Evolutionary conservation across 257 asterid species (phyloP).

Genomic region (Nicotiana attenuata): DNA sequence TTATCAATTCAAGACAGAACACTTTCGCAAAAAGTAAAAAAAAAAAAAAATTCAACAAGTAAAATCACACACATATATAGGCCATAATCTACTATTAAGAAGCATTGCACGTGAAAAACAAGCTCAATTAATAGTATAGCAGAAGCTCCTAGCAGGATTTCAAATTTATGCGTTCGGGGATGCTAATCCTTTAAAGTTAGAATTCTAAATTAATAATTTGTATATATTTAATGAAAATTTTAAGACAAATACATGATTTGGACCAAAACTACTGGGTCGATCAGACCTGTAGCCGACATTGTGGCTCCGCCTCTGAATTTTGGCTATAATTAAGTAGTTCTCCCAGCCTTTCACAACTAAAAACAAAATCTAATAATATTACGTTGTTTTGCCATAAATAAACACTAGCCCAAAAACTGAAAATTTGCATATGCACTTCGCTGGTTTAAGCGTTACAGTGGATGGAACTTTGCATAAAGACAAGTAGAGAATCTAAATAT

Average conservation of each 20-base stretch:
- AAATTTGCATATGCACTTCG: neutral
- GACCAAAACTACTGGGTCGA: too few relatives aligned
- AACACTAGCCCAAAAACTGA: neutral
- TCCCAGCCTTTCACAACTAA: neutral
- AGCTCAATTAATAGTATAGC: neutral
- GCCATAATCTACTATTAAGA: neutral
- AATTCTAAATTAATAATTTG: too few relatives aligned
- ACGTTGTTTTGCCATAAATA: neutral
- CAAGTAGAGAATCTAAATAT: neutral
- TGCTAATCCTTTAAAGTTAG: rapidly evolving
- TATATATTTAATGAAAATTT: too few relatives aligned
- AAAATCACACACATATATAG: neutral
- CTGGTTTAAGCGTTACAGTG: neutral
- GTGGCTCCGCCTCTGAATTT: neutral
- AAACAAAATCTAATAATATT: neutral
- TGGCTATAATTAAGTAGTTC: neutral
- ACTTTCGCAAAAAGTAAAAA: neutral
- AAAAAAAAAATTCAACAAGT: neutral
- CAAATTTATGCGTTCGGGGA: too few relatives aligned
- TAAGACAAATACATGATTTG: too few relatives aligned
- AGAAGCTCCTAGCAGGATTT: too few relatives aligned
- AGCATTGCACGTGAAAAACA: neutral
- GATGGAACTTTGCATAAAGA: neutral
- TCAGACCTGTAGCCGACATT: too few relatives aligned
- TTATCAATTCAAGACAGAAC: neutral